Conservation (phyloP, 225 moss, liverwort and hornwort genomes). For the Sphagnum contortum region DNA sequence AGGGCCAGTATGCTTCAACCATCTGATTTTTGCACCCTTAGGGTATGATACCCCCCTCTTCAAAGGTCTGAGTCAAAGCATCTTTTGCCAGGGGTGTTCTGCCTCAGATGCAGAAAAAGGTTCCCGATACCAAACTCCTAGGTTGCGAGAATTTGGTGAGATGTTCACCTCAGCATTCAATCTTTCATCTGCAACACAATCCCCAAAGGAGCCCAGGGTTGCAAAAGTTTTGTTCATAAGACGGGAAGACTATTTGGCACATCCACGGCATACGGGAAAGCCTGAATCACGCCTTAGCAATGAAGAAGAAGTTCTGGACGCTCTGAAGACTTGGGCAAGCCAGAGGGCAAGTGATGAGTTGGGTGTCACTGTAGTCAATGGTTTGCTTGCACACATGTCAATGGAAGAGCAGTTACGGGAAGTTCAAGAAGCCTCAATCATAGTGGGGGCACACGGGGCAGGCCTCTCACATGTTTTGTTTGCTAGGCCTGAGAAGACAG, state of each 20-base stretch:
- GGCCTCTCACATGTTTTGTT: constrained; percentile 85
- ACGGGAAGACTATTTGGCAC: constrained; percentile 83
- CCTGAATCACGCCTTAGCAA: constrained; percentile 86
- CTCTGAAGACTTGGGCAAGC: constrained; percentile 56
- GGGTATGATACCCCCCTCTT: constrained; percentile 86
- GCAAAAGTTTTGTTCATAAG: constrained; percentile 76
- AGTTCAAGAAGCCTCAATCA: constrained; percentile 61
- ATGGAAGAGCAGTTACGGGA: constrained; percentile 59
- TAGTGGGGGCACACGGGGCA: constrained; percentile 90
- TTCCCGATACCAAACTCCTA: constrained; percentile 34
- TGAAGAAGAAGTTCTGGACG: constrained; percentile 55
- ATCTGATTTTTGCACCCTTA: constrained; percentile 86
- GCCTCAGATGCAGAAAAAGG: constrained; percentile 22
- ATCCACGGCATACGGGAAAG: constrained; percentile 83
- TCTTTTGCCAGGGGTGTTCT: constrained; percentile 36
- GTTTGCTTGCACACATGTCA: constrained; percentile 76
- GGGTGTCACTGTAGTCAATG: constrained; percentile 54
- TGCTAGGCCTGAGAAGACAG: constrained; percentile 50
- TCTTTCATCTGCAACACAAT: constrained; percentile 1
- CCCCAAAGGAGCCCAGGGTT: constrained; percentile 1
- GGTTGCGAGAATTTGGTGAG: constrained; percentile 88
- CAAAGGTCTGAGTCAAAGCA: constrained; percentile 42
- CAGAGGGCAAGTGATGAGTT: constrained; percentile 2
- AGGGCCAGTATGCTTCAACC: constrained; percentile 89
- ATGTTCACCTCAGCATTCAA: constrained; percentile 63